phyloP scores from a whole-genome alignment of 2,329 filamentous ascomycete species.

The Hirsutella rhossiliensis region DNA sequence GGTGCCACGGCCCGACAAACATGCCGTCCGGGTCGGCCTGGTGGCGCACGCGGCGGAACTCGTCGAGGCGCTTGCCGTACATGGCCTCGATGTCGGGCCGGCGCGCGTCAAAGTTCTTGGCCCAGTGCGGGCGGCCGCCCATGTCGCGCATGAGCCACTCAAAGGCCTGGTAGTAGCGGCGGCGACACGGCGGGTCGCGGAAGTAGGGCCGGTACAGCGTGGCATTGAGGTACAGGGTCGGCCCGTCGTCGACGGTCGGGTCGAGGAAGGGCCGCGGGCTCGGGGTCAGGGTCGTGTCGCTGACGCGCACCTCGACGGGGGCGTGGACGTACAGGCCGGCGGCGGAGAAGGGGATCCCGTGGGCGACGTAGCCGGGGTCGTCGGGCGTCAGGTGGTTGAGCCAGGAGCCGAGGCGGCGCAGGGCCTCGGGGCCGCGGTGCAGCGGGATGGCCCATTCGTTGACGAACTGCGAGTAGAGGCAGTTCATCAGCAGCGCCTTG shows the following conservation, averaged over 20 bases:
- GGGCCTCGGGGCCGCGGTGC: constrained; percentile 72
- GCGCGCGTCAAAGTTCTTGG: constrained; percentile 69
- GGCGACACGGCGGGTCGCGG: constrained; percentile 62
- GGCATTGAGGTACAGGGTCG: constrained; percentile 80
- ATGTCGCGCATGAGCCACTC: constrained; percentile 84
- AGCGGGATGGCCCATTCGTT: constrained; percentile 97
- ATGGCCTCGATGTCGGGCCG: constrained; percentile 50
- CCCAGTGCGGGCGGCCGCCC: constrained; percentile 78
- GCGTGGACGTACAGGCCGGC: constrained; percentile 73
- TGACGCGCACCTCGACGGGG: constrained; percentile 84
- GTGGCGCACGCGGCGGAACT: constrained; percentile 57
- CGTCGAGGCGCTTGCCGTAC: constrained; percentile 55
- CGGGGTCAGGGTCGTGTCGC: constrained; percentile 42
- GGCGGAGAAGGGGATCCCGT: constrained; percentile 69
- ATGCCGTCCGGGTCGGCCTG: constrained; percentile 69
- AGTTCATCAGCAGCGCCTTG: constrained; percentile 85
- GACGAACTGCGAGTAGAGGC: constrained; percentile 94
- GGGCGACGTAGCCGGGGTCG: constrained; percentile 51
- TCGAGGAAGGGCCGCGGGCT: constrained; percentile 45
- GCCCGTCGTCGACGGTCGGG: constrained; percentile 53
- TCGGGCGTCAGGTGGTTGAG: constrained; percentile 51
- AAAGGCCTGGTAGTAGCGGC: constrained; percentile 77
- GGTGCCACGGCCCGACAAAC: constrained; percentile 87
- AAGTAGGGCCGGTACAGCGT: constrained; percentile 78
- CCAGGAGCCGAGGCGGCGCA: constrained; percentile 76